Conservation (phyloP, 2,329 filamentous ascomycete species). For the Pestalotiopsis sp. region DNA sequence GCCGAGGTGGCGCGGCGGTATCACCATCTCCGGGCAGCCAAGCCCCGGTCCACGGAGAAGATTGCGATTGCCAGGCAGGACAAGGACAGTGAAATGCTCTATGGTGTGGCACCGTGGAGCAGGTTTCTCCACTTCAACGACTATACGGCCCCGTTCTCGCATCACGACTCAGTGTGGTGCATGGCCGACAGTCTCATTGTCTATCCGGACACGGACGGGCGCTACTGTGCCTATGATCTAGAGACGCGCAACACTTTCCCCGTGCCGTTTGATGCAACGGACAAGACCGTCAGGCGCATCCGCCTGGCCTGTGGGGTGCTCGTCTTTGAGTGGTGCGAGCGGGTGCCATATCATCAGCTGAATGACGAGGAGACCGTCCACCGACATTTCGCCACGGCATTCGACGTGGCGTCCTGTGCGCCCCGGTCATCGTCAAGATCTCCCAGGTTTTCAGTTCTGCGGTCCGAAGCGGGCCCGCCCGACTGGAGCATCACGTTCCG, state of each 20-base stretch:
- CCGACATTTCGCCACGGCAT: constrained; percentile 63
- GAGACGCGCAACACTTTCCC: constrained; percentile 41
- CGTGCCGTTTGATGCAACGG: constrained; percentile 53
- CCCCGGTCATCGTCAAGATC: constrained; percentile 14
- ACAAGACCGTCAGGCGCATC: constrained; percentile 56
- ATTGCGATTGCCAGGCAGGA: constrained; percentile 41
- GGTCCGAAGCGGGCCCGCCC: constrained; percentile 11
- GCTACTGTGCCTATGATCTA: constrained; percentile 53
- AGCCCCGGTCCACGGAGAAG: constrained; percentile 47
- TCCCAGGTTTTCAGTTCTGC: constrained; percentile 14
- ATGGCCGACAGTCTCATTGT: constrained; percentile 56
- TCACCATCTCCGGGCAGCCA: constrained; percentile 51
- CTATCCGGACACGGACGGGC: constrained; percentile 41
- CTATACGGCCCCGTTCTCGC: constrained; percentile 44
- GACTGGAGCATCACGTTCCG: constrained; percentile 51
- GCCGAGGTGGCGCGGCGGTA: constrained; percentile 56
- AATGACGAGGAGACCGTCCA: constrained; percentile 54
- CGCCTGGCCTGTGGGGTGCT: constrained; percentile 56
- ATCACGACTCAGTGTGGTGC: constrained; percentile 54
- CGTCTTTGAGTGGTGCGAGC: constrained; percentile 66
- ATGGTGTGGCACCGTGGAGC: constrained; percentile 47
- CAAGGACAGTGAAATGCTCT: constrained; percentile 17
- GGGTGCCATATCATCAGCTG: constrained; percentile 50
- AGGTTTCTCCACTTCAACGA: constrained; percentile 44
- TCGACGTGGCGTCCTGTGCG: constrained; percentile 43